Evolutionary conservation across 2,329 filamentous ascomycete genomes (phyloP).

Genomic region (Amauroascus niger): DNA sequence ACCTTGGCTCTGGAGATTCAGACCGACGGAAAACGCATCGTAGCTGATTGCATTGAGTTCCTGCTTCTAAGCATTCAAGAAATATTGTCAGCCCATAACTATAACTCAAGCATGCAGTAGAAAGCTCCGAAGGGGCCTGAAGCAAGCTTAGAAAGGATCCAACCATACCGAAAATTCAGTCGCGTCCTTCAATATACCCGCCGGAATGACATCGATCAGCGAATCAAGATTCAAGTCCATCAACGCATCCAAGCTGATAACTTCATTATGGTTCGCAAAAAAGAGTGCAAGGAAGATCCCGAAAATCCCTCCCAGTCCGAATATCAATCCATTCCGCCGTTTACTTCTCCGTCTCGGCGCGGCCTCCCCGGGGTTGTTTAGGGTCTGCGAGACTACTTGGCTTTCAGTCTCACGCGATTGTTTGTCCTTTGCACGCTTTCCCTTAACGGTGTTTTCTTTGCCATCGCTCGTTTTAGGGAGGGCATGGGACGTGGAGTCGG

Average conservation of each 20-base stretch:
- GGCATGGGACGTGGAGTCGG: not conserved
- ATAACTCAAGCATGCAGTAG: not conserved
- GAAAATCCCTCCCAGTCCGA: slow-evolving; percentile 78
- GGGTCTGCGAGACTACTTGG: not conserved
- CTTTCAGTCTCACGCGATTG: not conserved
- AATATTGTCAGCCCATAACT: slow-evolving; percentile 4
- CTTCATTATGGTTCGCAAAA: slow-evolving; percentile 79
- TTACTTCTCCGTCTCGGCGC: slow-evolving; percentile 46
- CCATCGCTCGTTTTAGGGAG: not conserved
- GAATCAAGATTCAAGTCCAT: slow-evolving; percentile 69
- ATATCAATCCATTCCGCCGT: slow-evolving; percentile 70
- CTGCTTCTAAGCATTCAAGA: slow-evolving; percentile 48
- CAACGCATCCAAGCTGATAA: slow-evolving; percentile 71
- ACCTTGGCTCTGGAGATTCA: slow-evolving; percentile 72
- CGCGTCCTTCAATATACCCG: slow-evolving; percentile 75
- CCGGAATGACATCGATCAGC: slow-evolving; percentile 77
- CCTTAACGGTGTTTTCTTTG: slow-evolving; percentile 13
- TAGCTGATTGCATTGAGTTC: slow-evolving; percentile 83
- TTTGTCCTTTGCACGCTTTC: slow-evolving; percentile 1
- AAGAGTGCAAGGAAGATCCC: slow-evolving; percentile 81
- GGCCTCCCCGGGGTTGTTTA: not conserved
- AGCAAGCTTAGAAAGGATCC: slow-evolving; percentile 13
- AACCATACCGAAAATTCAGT: slow-evolving; percentile 66
- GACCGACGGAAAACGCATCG: slow-evolving; percentile 84
- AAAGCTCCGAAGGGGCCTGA: not conserved